Evolutionary conservation across 352 stramenopile species (phyloP).

Genomic region (Globisporangium viniferum): DNA sequence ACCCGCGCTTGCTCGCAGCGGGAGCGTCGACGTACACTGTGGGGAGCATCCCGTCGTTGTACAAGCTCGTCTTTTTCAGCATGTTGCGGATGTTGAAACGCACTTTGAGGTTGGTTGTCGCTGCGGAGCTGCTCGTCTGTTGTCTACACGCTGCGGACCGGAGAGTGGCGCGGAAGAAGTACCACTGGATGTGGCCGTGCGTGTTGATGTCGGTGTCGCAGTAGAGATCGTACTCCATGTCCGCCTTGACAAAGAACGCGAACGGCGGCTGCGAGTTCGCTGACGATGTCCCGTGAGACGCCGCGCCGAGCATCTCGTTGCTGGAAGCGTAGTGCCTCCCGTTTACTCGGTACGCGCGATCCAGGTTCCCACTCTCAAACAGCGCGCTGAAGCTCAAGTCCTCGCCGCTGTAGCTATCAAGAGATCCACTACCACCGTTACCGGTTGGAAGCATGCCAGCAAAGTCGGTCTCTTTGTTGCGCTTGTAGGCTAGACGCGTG

Average conservation of each 20-base stretch:
- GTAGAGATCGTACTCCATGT: slow-evolving; percentile 75
- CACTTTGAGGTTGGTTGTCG: slow-evolving; percentile 25
- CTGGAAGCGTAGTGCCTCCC: slow-evolving; percentile 51
- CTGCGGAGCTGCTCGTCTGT: slow-evolving; percentile 7
- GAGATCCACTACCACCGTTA: not conserved
- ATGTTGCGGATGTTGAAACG: slow-evolving; percentile 89
- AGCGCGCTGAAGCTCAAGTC: slow-evolving; percentile 56
- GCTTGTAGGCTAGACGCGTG: slow-evolving; percentile 62
- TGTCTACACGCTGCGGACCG: slow-evolving; percentile 8
- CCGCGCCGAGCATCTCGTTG: slow-evolving; percentile 27
- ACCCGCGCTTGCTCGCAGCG: slow-evolving; percentile 31
- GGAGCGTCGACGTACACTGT: slow-evolving; percentile 50
- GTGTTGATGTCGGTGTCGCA: slow-evolving; percentile 71
- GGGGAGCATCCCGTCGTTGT: slow-evolving; percentile 87
- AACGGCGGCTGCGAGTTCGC: slow-evolving; percentile 31
- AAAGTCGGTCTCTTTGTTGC: slow-evolving; percentile 37
- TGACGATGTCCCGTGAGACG: not conserved
- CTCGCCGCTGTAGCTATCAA: slow-evolving; percentile 12
- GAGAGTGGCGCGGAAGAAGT: slow-evolving; percentile 71
- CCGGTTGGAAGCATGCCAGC: not conserved
- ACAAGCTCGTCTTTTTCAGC: slow-evolving; percentile 82
- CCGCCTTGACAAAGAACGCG: slow-evolving; percentile 50
- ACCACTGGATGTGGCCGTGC: slow-evolving; percentile 87
- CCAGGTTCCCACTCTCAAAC: slow-evolving; percentile 81
- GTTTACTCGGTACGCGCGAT: slow-evolving; percentile 58